Evolutionary conservation across 805 yeast species (phyloP), one percentile per base, ranked within the genome.

Genomic region (Hanseniaspora lachancei): DNA sequence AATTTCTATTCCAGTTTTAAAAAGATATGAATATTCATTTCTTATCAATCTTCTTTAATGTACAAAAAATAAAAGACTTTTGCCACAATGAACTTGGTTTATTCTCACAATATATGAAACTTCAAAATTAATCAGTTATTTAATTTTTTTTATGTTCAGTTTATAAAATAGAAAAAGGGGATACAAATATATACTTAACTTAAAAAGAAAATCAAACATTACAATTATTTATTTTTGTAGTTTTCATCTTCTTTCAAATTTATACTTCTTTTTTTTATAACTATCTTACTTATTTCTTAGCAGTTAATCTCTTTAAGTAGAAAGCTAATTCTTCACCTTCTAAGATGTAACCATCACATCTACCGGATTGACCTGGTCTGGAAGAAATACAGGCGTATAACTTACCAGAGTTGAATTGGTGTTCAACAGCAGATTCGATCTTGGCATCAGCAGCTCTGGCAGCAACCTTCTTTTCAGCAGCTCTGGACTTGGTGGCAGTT

Each of bases 251-350:
- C 24, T 20, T 24, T 43, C 35, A 12, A 24, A 2, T 38, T 24
- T 38, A 38, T 48, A 18, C 13, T 41, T 34, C 34, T 46, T 32
- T 46, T 46, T 15, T 32, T n/a, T 20, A 32, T 18, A 20, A 34
- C 35, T 47, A 32, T 46, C 27, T 27, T 18, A 44, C 23, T 84
- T 89, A 91, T 86, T 91, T 93, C 89, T 93, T 91, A 75, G 96
- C 95, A 77, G 96, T 83, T 79, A 93, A 82, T 88, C 96, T 91
- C 85, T 96, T 89, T 77, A 93, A 84, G 96, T 93, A 93, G 95
- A 93, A 93, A 76, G 97, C 97, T 78, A 93, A 88, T 81, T 93
- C 98, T 77, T 93, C 98, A 80, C 98, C 98, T 83, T 93, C 98
- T 76, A 93, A 86, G 79, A 93, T 85, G 95, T 93, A 93, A 79